Percentiles rank a stretch among this genome's conserved stretches.
Conservation (phyloP, 192 early-diverging fungal genomes). For the Diversispora eburnea region DNA sequence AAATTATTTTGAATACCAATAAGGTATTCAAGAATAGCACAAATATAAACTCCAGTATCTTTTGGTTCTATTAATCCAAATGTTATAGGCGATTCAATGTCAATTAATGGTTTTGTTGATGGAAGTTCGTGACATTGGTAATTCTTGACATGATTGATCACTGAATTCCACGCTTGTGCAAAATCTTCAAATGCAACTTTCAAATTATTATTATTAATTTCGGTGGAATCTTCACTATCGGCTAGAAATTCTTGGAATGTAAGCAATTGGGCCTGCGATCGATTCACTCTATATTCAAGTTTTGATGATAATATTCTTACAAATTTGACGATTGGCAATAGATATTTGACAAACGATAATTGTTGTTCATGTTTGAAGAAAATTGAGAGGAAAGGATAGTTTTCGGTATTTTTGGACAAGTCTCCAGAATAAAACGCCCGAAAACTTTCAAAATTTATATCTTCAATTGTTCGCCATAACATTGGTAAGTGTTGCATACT, state of each 20-base stretch:
- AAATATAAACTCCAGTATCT: conserved; percentile 10
- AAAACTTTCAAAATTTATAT: conserved; percentile 7
- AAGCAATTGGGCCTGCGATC: not conserved
- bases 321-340: conserved; percentile 28
- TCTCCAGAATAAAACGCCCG: conserved; percentile 14
- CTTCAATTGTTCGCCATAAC: conserved; percentile 21
- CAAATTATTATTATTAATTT: not conserved
- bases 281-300: conserved; percentile 19
- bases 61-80: conserved; percentile 9
- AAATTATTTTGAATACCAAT: conserved; percentile 26
- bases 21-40: conserved; percentile 18
- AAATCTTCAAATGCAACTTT: conserved; percentile 17
- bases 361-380: conserved; percentile 13
- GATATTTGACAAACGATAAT: conserved; percentile 17
- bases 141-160: conserved; percentile 2
- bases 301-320: conserved; percentile 11
- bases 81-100: not conserved
- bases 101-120: not conserved
- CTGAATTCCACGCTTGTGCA: conserved; percentile 20
- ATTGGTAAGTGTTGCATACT: not conserved
- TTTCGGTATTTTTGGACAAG: not conserved
- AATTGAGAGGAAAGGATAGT: conserved; percentile 20
- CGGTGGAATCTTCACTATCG: not conserved
- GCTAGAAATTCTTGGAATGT: conserved; percentile 15
- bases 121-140: conserved; percentile 29